Evolutionary conservation across 1,284 basidiomycete species (phyloP).

Genomic region (Austroboletus niveus): DNA sequence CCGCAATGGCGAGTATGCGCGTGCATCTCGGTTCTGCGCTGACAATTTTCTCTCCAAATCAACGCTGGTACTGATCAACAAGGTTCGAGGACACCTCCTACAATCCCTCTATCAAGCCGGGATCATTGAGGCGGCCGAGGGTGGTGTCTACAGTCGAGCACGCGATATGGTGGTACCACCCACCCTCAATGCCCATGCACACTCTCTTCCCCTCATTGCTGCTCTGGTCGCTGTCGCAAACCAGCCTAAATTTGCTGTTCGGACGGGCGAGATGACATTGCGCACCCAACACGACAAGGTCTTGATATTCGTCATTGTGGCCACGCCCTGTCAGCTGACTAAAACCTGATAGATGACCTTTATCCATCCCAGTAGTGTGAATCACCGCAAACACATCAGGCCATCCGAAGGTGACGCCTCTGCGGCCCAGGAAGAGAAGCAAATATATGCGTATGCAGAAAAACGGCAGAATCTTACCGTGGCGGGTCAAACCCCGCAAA

Average conservation of each 20-base stretch:
- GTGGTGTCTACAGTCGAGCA: conserved; percentile 41
- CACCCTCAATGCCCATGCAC: conserved; percentile 72
- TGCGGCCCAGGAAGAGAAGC: conserved; percentile 55
- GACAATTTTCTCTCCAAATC: conserved; percentile 91
- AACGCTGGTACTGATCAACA: conserved; percentile 80
- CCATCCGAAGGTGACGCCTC: conserved; percentile 43
- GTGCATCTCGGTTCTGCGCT: conserved; percentile 76
- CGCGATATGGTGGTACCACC: conserved; percentile 52
- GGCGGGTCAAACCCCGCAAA: conserved; percentile 53
- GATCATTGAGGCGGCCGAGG: conserved; percentile 77
- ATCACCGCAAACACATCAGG: conserved; percentile 62
- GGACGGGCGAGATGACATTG: conserved; percentile 70
- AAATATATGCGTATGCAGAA: conserved; percentile 84
- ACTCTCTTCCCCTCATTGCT: conserved; percentile 79
- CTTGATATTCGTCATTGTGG: conserved; percentile 22
- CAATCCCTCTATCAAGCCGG: conserved; percentile 79
- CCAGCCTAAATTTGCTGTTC: conserved; percentile 93
- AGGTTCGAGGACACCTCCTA: conserved; percentile 81
- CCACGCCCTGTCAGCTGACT: conserved; percentile 11
- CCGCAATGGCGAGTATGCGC: conserved; percentile 55
- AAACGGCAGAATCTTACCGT: conserved; percentile 77
- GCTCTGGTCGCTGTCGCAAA: conserved; percentile 85
- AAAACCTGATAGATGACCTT: conserved; percentile 50
- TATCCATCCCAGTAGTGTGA: conserved; percentile 89
- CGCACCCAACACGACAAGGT: conserved; percentile 89